Conservation (phyloP, 768 basidiomycete species). For the Termitomyces sp. region DNA sequence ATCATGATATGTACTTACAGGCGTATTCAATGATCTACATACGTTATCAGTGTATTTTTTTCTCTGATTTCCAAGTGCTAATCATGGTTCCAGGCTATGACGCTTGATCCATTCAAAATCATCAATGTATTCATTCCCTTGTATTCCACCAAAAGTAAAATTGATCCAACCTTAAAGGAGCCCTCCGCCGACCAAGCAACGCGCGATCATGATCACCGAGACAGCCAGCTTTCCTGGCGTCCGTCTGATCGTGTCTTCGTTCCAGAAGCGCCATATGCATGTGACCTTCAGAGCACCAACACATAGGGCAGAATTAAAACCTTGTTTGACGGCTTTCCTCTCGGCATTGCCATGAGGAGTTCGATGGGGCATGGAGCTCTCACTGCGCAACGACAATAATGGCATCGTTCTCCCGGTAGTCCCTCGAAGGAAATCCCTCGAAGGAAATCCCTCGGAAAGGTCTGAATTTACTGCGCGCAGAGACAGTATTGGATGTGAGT, state of each 20-base stretch:
- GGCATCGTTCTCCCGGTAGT: neutral
- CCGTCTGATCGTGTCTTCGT: neutral
- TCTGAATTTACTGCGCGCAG: neutral
- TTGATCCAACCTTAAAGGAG: neutral
- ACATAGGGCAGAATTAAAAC: conserved; percentile 1
- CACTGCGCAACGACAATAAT: neutral
- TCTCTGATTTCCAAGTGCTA: conserved; percentile 1
- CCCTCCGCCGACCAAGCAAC: neutral
- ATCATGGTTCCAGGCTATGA: neutral
- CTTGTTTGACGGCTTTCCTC: conserved; percentile 3
- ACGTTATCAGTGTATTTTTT: neutral
- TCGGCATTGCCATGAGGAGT: neutral
- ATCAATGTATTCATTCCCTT: neutral
- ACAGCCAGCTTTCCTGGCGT: neutral
- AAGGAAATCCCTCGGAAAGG: neutral
- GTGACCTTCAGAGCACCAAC: neutral
- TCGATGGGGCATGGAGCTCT: neutral
- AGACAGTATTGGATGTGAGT: neutral
- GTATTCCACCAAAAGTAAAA: conserved; percentile 2
- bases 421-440: no score
- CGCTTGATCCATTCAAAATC: neutral
- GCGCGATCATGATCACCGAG: neutral
- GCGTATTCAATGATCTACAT: neutral
- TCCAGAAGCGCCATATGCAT: neutral
- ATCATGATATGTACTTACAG: neutral